Conservation (phyloP, 2,329 filamentous ascomycete genomes). For the Ophiostoma piceae region DNA sequence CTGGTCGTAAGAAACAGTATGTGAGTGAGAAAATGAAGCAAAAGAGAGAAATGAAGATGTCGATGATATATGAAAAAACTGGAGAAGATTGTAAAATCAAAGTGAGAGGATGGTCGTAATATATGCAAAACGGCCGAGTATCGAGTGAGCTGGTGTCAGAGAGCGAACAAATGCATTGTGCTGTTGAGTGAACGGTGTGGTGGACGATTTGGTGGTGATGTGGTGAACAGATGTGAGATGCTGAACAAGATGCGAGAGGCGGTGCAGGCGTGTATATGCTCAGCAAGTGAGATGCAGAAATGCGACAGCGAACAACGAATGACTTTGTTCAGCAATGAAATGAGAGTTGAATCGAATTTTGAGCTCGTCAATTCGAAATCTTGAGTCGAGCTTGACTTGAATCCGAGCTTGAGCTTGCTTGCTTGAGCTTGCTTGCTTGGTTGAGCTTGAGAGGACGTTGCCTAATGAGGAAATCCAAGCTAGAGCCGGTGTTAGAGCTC, state of each 20-base stretch:
- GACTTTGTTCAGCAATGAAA: not conserved
- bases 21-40: not conserved
- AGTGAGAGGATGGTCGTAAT: constrained; percentile 10
- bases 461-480: constrained; percentile 8
- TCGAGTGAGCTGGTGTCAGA: not conserved
- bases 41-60: not conserved
- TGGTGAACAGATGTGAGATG: constrained; percentile 10
- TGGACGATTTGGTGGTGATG: not conserved
- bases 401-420: not conserved
- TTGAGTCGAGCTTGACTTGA: not conserved
- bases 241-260: constrained; percentile 3
- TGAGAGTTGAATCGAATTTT: not conserved
- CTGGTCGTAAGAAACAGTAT: not conserved
- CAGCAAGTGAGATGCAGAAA: not conserved
- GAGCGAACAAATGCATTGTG: constrained; percentile 3
- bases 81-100: not conserved
- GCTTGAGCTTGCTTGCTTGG: not conserved
- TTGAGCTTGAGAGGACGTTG: not conserved
- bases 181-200: not conserved
- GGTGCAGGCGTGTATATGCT: not conserved
- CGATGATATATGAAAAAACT: too few relatives aligned
- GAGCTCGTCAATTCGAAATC: not conserved
- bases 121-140: not conserved
- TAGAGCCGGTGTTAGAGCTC: not conserved
- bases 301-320: not conserved